phyloP scores from a whole-genome alignment of 2,329 filamentous ascomycete genomes.

The Paraconiothyrium sp. region DNA sequence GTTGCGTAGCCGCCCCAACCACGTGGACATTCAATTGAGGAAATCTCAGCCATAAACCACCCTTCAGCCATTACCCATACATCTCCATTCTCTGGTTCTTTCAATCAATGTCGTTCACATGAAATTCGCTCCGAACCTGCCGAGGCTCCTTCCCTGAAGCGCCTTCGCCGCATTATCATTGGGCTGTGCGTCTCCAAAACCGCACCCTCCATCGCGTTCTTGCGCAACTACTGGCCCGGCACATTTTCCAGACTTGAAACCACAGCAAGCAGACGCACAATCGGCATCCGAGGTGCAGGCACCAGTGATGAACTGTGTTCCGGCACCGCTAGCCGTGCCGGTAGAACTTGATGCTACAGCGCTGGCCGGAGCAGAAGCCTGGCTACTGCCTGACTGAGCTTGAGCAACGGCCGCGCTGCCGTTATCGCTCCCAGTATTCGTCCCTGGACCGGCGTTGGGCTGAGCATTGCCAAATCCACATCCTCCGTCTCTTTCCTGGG shows the following conservation, averaged over 20 bases:
- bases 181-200: slow-evolving; percentile 46
- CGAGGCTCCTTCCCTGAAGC: slow-evolving; percentile 30
- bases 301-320: too few species aligned
- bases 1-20: not conserved
- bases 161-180: slow-evolving; percentile 46
- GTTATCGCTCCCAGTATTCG: slow-evolving; percentile 13
- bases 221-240: slow-evolving; percentile 44
- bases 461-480: slow-evolving; percentile 49
- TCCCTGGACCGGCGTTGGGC: slow-evolving; percentile 43
- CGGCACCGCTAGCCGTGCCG: too few species aligned
- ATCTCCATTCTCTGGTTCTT: too few species aligned
- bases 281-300: too few species aligned
- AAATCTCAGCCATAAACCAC: too few species aligned
- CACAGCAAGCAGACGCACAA: too few species aligned
- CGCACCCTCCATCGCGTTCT: slow-evolving; percentile 49
- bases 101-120: slow-evolving; percentile 22
- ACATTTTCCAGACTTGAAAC: slow-evolving; percentile 32
- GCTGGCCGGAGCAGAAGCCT: too few species aligned
- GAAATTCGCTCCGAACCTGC: slow-evolving; percentile 31
- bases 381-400: not conserved
- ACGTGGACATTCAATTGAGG: too few species aligned
- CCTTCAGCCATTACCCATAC: not conserved
- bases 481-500: slow-evolving; percentile 47
- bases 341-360: too few species aligned
- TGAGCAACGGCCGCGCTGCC: slow-evolving; percentile 1